Evolutionary conservation across 305 asterid genomes (phyloP), one percentile per base, ranked within the genome.

Genomic region (Coffea humblotiana): DNA sequence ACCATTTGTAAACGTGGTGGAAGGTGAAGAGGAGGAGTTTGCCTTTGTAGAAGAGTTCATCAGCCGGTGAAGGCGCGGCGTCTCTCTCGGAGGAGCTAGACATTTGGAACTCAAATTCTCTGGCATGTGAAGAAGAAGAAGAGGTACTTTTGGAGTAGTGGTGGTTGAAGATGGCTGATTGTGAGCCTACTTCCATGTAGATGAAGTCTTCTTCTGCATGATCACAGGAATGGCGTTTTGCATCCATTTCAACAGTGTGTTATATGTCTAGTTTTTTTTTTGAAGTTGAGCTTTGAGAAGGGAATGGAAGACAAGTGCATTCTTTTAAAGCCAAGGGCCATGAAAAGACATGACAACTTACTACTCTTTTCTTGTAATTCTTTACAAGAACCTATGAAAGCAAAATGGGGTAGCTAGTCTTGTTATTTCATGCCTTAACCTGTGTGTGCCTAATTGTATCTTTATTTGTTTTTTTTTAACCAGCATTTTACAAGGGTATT

Each of bases 21-120:
- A 83, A 90, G 94, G 79, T 91, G 97, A 81, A 94, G 98, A n/a
- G 98, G 60, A 94, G 97, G 83, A 94, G 95, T 54, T 92, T 91
- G 0, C 98, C 97, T 88, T 89, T 94, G 89, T 89, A 90, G 90
- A 94, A 94, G 82, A 94, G 93, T 73, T 94, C 94, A 77, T 94
- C 98, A 1, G 98, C 98, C 0, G 96, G 94, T 11, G 96, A 90
- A 13, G 94, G 88, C 8, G 96, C 83, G 74, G 91, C 79, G 80
- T 88, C 92, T 32, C 81, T 81, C 48, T 87, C 89, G 66, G 86
- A 87, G n/a, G 90, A 89, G 86, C 84, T 84, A 1, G 95, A 88
- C 85, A 90, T 92, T 74, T 92, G 98, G 89, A 94, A 94, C 84
- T 94, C 97, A 29, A 94, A 94, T 54, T 94, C 97, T 79, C 88